These are phyloP conservation scores for Penstemon davidsonii DNA, from an alignment of 257 asterid genomes.

Conservation along the genomic window DNA sequence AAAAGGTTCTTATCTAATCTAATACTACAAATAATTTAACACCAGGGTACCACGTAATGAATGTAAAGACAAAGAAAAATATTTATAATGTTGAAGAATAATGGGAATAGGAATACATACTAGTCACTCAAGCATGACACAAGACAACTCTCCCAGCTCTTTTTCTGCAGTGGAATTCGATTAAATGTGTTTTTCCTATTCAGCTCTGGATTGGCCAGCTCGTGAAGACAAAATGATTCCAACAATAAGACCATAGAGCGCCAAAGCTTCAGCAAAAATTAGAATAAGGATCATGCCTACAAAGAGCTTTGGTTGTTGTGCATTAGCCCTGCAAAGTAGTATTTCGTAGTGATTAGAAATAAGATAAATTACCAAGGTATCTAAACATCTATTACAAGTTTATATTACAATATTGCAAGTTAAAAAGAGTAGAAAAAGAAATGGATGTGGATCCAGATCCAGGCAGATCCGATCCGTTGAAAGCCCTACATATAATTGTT, in stretches of 20 bases:
- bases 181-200: slow-evolving; percentile 28
- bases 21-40: not conserved
- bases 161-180: not conserved
- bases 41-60: not conserved
- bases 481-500: too few relatives aligned
- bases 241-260: slow-evolving; percentile 70
- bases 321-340: slow-evolving; percentile 58
- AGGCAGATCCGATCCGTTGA: too few relatives aligned
- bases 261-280: slow-evolving; percentile 74
- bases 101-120: not conserved
- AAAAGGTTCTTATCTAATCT: not conserved
- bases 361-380: not conserved
- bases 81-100: not conserved
- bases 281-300: slow-evolving; percentile 84
- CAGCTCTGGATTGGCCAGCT: slow-evolving; percentile 80
- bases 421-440: too few relatives aligned
- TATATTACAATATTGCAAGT: not conserved
- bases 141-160: not conserved
- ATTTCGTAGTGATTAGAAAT: not conserved
- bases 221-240: slow-evolving; percentile 75
- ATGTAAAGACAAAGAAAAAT: not conserved
- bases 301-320: slow-evolving; percentile 73
- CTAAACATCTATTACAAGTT: not conserved
- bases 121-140: not conserved
- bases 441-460: too few relatives aligned